Base-by-base conservation (phyloP, 768 basidiomycete species). In the Macrolepiota dolichaula region DNA sequence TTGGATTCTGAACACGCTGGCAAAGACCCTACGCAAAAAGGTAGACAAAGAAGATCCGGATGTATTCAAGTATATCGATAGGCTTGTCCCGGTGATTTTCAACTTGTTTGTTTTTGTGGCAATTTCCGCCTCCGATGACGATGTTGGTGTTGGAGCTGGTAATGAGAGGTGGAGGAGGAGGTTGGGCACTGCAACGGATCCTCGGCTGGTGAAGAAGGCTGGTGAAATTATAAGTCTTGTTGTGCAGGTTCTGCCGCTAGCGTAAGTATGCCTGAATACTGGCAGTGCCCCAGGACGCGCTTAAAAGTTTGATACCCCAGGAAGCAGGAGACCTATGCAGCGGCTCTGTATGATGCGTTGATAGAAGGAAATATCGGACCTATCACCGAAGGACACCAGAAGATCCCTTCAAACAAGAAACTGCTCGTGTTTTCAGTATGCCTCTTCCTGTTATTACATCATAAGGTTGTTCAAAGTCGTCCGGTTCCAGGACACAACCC, bases 41-140 rank as follows among this genome's bases (percentile, higher is more conserved):
- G 75, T 78, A 12, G 72, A 76, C 36, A 73, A 68, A 25, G 79
- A 78, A 36, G 86, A 96, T 70, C 69, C 74, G 0, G 97, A 98
- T 69, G 80, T 98, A 17, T 73, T 82, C 0, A 93, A 90, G 72
- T 94, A 94, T 68, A 79, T 89, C 37, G 92, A 97, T 64, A 78
- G 79, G 19, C 75, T 98, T 1, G 80, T 95, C 1, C 85, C 89
- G 15, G 76, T 82, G 29, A 67, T 98, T 3, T 92, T 86, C 67
- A 85, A 85, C 53, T 71, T 96, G 32, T 80, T 82, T 58, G 70
- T 81, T 40, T 78, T 75, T 60, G 77, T 78, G 11, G 79, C 79
- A 6, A 64, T 81, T 38, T 59, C 65, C 5, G 66, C 71, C 25
- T 64, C 67, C 11, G 65, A 69, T 5, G 66, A 67, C 19, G 65